Evolutionary conservation across 345 rosid species (phyloP).

Genomic region (Citrus australasica): DNA sequence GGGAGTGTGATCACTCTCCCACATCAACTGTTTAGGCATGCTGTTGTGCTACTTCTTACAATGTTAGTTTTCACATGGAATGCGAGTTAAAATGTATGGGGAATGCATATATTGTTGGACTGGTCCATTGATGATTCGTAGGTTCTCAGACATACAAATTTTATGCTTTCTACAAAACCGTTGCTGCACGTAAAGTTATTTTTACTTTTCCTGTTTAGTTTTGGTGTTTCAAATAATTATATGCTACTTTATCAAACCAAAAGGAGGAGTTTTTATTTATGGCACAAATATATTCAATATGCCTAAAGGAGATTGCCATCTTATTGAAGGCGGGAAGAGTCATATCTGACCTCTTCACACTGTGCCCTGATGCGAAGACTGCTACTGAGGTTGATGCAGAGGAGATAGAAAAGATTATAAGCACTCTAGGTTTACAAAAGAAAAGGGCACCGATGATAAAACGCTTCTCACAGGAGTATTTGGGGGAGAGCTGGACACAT

Average conservation of each 20-base stretch:
- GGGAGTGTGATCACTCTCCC: not conserved
- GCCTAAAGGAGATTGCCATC: not conserved
- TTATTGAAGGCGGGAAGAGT: slow-evolving; percentile 43
- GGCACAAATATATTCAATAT: not conserved
- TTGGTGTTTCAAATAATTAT: not conserved
- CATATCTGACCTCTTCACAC: slow-evolving; percentile 42
- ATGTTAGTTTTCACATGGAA: not conserved
- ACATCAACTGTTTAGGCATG: not conserved
- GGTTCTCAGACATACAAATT: not conserved
- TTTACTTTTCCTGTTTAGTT: not conserved
- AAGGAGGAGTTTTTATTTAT: not conserved
- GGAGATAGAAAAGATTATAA: slow-evolving; percentile 47
- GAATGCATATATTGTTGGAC: not conserved
- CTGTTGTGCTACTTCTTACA: not conserved
- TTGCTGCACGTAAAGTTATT: not conserved
- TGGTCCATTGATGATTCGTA: not conserved
- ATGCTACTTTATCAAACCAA: not conserved
- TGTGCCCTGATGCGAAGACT: slow-evolving; percentile 65
- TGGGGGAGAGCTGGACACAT: slow-evolving; percentile 66
- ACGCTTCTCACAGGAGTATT: slow-evolving; percentile 60
- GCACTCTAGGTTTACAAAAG: slow-evolving; percentile 51
- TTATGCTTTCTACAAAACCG: not conserved
- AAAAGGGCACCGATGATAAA: slow-evolving; percentile 59
- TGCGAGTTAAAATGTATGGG: not conserved
- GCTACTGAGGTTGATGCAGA: slow-evolving; percentile 39